phyloP scores from a whole-genome alignment of 257 asterid species.

The Dorcoceras hygrometricum region DNA sequence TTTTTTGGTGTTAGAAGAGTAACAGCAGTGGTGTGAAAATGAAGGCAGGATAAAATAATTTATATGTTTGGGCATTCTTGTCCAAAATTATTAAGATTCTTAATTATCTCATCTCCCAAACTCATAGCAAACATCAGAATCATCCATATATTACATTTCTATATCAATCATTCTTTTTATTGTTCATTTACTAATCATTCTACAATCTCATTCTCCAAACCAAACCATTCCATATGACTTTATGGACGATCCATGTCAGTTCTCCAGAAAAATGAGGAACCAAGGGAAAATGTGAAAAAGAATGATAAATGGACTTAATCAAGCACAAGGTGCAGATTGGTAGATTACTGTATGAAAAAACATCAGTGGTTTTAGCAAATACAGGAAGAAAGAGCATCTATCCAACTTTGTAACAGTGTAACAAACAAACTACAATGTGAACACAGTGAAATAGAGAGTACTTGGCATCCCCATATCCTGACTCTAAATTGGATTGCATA shows the following conservation, averaged over 20 bases:
- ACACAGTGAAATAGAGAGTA: conserved; percentile 7
- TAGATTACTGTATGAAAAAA: not conserved
- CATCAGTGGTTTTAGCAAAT: not conserved
- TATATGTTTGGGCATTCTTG: too few relatives aligned
- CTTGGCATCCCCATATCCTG: conserved; percentile 25
- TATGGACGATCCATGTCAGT: not conserved
- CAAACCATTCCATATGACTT: too few relatives aligned
- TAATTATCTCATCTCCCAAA: too few relatives aligned
- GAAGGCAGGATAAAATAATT: too few relatives aligned
- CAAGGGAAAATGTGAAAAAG: not conserved
- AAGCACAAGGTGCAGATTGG: not conserved
- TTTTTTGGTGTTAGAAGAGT: too few relatives aligned
- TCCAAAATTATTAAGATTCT: too few relatives aligned
- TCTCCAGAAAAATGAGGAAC: not conserved
- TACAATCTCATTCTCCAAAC: too few relatives aligned
- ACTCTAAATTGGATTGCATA: conserved; percentile 5
- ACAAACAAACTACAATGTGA: conserved; percentile 18
- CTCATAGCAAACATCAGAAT: too few relatives aligned
- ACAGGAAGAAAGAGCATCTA: not conserved
- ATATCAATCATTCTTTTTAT: too few relatives aligned
- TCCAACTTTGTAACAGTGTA: conserved; percentile 15
- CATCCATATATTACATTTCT: too few relatives aligned
- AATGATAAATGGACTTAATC: not conserved
- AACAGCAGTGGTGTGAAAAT: too few relatives aligned
- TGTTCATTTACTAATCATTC: too few relatives aligned